Conservation (phyloP, 768 basidiomycete species). For the Leccinum subgranulosum region DNA sequence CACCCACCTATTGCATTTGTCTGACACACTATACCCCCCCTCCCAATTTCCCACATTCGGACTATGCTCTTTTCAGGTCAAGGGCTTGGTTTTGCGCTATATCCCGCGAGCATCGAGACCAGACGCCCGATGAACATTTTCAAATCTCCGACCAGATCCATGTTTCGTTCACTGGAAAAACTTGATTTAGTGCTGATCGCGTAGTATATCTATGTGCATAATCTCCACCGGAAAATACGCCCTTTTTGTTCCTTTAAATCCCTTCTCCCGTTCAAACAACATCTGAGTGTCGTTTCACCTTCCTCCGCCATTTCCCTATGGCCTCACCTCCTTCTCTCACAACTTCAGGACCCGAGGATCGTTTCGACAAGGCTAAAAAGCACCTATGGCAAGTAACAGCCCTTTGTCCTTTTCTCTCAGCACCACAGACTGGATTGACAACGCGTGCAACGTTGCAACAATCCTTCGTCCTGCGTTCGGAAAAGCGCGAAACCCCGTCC, state of each 20-base stretch:
- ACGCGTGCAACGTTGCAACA: constrained; percentile 10
- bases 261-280: constrained; percentile 20
- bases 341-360: constrained; percentile 25
- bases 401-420: constrained; percentile 4
- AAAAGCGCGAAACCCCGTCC: constrained; percentile 14
- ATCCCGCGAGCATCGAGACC: constrained; percentile 38
- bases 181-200: constrained; percentile 37
- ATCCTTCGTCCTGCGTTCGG: constrained; percentile 11
- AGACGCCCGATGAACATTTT: constrained; percentile 33
- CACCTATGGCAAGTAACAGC: constrained; percentile 32
- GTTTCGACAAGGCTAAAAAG: constrained; percentile 36
- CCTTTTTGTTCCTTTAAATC: constrained; percentile 31
- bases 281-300: constrained; percentile 22
- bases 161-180: constrained; percentile 35
- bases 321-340: constrained; percentile 22
- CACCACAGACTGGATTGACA: constrained; percentile 1
- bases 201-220: constrained; percentile 41
- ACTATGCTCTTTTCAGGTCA: constrained; percentile 30
- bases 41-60: constrained; percentile 33
- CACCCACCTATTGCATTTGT: constrained; percentile 33
- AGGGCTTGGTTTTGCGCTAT: constrained; percentile 32
- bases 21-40: constrained; percentile 26
- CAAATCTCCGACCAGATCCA: constrained; percentile 38
- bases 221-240: constrained; percentile 32
- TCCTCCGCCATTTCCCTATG: constrained; percentile 25